These are phyloP conservation scores for Diophrys sp. DNA, from an alignment of 73 alveolate genomes.

Conservation along the genomic window DNA sequence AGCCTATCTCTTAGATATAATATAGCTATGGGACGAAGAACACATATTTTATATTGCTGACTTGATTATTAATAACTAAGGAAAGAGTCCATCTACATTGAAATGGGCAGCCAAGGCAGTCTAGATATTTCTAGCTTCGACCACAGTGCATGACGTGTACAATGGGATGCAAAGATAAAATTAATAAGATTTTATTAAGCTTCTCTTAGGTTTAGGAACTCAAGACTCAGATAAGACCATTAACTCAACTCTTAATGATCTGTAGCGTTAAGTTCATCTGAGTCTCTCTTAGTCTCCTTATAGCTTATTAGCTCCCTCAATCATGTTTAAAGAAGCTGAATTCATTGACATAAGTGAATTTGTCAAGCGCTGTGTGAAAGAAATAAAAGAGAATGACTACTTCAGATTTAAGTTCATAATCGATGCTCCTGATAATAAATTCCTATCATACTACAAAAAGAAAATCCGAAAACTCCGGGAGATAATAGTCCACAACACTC, in stretches of 20 bases:
- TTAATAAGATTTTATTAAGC: background rate
- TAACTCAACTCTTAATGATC: background rate
- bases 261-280: background rate
- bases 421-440: background rate
- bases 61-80: background rate
- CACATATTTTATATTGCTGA: background rate
- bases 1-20: too few relatives aligned
- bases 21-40: background rate
- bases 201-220: background rate
- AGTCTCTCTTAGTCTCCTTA: background rate
- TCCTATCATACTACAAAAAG: background rate
- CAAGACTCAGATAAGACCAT: background rate
- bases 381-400: background rate
- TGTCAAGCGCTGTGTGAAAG: background rate
- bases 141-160: background rate
- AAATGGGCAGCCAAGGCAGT: background rate
- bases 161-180: background rate
- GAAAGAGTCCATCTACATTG: background rate
- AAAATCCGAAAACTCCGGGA: background rate
- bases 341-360: background rate
- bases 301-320: background rate
- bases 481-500: background rate
- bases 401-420: background rate
- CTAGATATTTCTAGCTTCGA: background rate
- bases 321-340: background rate